Conservation (phyloP, 331 rosid species). For the Malus hybrid region DNA sequence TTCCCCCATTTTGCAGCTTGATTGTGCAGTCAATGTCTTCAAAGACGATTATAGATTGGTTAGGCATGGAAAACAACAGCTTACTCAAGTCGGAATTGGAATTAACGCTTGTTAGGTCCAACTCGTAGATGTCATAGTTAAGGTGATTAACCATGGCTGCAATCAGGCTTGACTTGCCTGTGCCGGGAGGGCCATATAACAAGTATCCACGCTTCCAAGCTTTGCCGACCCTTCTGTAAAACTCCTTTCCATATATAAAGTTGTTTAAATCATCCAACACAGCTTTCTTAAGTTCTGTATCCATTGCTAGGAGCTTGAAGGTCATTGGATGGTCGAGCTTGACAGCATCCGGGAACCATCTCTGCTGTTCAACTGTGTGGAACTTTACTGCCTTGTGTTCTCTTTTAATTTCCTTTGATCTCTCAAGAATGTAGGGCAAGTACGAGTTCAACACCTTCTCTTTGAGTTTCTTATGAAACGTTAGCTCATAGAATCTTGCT, state of each 20-base stretch:
- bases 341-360: neutral
- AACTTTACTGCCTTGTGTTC: slow-evolving; percentile 31
- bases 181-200: neutral
- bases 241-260: neutral
- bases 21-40: neutral
- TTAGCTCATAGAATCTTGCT: slow-evolving; percentile 13
- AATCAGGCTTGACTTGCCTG: neutral
- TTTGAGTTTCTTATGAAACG: slow-evolving; percentile 25
- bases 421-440: slow-evolving; percentile 27
- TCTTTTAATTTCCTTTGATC: slow-evolving; percentile 22
- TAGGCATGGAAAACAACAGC: neutral
- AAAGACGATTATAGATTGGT: neutral
- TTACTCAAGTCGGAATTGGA: neutral
- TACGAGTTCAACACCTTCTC: slow-evolving; percentile 16
- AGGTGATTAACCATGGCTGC: neutral
- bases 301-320: neutral
- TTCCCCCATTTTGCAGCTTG: neutral
- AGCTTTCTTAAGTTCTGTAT: neutral
- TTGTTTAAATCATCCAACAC: neutral
- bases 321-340: neutral
- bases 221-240: neutral
- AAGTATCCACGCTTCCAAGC: neutral
- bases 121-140: neutral
- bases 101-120: neutral
- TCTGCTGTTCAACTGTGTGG: neutral